phyloP scores from a whole-genome alignment of 345 rosid species.

The Trapa bicornis region DNA sequence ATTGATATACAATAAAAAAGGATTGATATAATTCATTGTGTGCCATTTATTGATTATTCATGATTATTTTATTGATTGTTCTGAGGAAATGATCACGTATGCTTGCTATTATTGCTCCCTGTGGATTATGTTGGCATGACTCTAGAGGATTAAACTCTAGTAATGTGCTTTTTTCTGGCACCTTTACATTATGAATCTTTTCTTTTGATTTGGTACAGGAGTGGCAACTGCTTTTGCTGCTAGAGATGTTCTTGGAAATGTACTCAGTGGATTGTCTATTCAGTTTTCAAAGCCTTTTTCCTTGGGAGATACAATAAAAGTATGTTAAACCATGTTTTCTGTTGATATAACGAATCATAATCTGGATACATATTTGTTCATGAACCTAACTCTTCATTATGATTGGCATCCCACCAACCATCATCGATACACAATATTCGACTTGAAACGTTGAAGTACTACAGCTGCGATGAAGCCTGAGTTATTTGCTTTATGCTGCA shows the following conservation, averaged over 20 bases:
- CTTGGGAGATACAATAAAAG: slow-evolving; percentile 90
- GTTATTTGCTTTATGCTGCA: background rate
- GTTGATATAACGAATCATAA: background rate
- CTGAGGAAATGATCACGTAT: background rate
- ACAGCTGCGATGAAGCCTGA: background rate
- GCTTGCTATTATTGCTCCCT: background rate
- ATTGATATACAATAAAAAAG: background rate
- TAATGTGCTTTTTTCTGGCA: background rate
- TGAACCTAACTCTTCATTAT: background rate
- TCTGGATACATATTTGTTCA: background rate
- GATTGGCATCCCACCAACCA: background rate
- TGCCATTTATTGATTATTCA: background rate
- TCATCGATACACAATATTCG: background rate
- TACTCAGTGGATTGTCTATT: slow-evolving; percentile 81
- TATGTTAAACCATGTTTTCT: slow-evolving; percentile 19
- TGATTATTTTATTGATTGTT: background rate
- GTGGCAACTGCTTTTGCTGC: slow-evolving; percentile 99
- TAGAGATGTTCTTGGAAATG: slow-evolving; percentile 79
- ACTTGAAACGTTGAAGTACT: background rate
- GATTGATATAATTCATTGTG: background rate
- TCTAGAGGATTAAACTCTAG: background rate
- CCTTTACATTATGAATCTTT: background rate
- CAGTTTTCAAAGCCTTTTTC: slow-evolving; percentile 84
- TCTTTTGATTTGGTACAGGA: slow-evolving; percentile 31
- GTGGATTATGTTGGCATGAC: background rate